Percentiles rank a stretch among this genome's conserved stretches.
Conservation (phyloP, 495 filamentous ascomycete genomes). For the Daldinia bambusicola region DNA sequence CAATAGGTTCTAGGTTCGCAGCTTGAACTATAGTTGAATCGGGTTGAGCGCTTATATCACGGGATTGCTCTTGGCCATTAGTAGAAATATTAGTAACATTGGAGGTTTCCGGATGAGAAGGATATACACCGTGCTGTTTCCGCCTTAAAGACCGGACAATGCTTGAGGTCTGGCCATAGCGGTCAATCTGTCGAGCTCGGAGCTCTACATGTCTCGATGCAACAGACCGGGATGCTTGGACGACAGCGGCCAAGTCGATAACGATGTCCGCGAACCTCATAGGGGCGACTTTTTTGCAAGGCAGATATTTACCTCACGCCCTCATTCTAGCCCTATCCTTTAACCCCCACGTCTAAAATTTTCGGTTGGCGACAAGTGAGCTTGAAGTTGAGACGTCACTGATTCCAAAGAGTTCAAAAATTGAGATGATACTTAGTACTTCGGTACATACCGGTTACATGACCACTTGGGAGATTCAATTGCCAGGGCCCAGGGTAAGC, state of each 20-base stretch:
- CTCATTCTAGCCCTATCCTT: constrained; percentile 28
- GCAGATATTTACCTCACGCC: constrained; percentile 28
- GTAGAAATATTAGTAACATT: constrained; percentile 9
- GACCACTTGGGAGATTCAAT: too few relatives aligned
- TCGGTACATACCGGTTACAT: neutral
- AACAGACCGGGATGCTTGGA: constrained; percentile 79
- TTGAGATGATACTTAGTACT: constrained; percentile 2
- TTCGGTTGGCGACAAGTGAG: constrained; percentile 19
- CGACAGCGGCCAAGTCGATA: constrained; percentile 80
- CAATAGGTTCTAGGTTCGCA: constrained; percentile 8
- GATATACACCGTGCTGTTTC: constrained; percentile 55
- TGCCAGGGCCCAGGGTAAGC: constrained; percentile 10
- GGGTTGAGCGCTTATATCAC: constrained; percentile 14
- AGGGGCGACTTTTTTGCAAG: constrained; percentile 26
- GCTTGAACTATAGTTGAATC: constrained; percentile 4
- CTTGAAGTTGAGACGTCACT: constrained; percentile 16
- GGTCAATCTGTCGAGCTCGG: constrained; percentile 78
- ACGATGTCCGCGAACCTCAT: constrained; percentile 66
- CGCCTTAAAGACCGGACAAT: constrained; percentile 73
- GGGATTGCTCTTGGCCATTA: constrained; percentile 6
- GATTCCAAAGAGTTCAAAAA: constrained; percentile 21
- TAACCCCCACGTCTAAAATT: neutral
- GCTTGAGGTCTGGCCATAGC: constrained; percentile 80
- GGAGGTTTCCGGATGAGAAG: constrained; percentile 1
- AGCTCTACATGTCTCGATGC: constrained; percentile 82